Evolutionary conservation across 2,329 filamentous ascomycete species (phyloP).

Genomic region (Esteya vermicola): DNA sequence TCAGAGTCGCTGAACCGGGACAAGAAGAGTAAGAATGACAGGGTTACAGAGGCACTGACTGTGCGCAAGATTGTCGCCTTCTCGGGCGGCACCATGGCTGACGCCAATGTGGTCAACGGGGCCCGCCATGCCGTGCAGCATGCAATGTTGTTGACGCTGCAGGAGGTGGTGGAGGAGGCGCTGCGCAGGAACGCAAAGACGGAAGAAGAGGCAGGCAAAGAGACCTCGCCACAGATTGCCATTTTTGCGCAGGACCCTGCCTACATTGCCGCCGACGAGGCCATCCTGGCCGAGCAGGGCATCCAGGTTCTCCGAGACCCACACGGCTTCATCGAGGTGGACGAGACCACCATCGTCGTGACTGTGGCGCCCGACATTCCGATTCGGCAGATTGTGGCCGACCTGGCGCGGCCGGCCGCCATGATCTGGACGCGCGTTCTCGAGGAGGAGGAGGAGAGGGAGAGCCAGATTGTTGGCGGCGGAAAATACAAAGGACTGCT

Average conservation of each 20-base stretch:
- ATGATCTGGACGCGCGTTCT: conserved; percentile 14
- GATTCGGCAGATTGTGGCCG: conserved; percentile 18
- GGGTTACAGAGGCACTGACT: neutral
- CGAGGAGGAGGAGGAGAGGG: neutral
- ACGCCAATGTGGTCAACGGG: conserved; percentile 1
- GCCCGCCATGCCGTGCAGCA: conserved; percentile 8
- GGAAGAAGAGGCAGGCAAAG: neutral
- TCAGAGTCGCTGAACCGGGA: too few species aligned
- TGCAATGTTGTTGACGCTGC: conserved; percentile 10
- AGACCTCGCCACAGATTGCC: neutral
- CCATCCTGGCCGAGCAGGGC: conserved; percentile 11
- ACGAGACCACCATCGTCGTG: conserved; percentile 16
- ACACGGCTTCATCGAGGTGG: conserved; percentile 17
- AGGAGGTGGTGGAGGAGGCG: conserved; percentile 7
- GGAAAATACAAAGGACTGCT: neutral
- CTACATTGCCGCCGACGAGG: conserved; percentile 12
- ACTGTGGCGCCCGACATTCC: conserved; percentile 15
- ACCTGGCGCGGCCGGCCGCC: conserved; percentile 17
- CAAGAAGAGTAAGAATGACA: too few species aligned
- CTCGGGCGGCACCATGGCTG: conserved; percentile 7
- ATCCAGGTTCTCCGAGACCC: conserved; percentile 18
- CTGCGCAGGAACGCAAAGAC: neutral
- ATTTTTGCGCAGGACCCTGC: conserved; percentile 16
- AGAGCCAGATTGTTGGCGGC: neutral
- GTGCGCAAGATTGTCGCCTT: conserved; percentile 10